Evolutionary conservation across 768 basidiomycete genomes (phyloP).

Genomic region (Leccinum rimulosum): DNA sequence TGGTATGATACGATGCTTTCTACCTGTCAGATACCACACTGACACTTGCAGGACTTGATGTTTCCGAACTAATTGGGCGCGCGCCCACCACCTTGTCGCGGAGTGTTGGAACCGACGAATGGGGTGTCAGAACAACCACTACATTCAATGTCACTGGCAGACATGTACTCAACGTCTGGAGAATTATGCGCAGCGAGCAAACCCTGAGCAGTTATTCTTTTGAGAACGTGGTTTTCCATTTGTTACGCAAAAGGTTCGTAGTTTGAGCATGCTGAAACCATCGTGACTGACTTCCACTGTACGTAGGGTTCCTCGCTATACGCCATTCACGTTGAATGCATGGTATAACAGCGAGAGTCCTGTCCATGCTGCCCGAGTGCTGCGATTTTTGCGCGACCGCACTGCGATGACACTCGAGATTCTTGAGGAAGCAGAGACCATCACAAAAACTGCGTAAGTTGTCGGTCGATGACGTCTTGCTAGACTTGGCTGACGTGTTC

Average conservation of each 20-base stretch:
- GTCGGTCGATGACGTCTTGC: not conserved
- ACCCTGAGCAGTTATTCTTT: slow-evolving; percentile 78
- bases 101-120: slow-evolving; percentile 49
- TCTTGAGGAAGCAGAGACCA: slow-evolving; percentile 73
- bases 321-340: slow-evolving; percentile 52
- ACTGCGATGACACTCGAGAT: slow-evolving; percentile 72
- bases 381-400: slow-evolving; percentile 66
- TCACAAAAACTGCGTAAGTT: slow-evolving; percentile 86
- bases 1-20: slow-evolving; percentile 47
- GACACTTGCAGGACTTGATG: slow-evolving; percentile 56
- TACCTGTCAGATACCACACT: not conserved
- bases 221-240: slow-evolving; percentile 84
- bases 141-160: slow-evolving; percentile 84
- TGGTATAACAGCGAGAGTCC: slow-evolving; percentile 68
- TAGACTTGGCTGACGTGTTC: not conserved
- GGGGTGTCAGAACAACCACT: slow-evolving; percentile 72
- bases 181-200: slow-evolving; percentile 85
- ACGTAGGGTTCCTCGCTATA: slow-evolving; percentile 74
- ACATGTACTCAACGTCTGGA: slow-evolving; percentile 91
- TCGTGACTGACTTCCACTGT: slow-evolving; percentile 1
- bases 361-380: slow-evolving; percentile 48
- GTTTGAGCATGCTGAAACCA: not conserved
- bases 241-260: slow-evolving; percentile 72
- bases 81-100: slow-evolving; percentile 48
- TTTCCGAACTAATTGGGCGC: slow-evolving; percentile 72